Evolutionary conservation across 495 filamentous ascomycete species (phyloP).

Genomic region (Penicillium mononematosum): DNA sequence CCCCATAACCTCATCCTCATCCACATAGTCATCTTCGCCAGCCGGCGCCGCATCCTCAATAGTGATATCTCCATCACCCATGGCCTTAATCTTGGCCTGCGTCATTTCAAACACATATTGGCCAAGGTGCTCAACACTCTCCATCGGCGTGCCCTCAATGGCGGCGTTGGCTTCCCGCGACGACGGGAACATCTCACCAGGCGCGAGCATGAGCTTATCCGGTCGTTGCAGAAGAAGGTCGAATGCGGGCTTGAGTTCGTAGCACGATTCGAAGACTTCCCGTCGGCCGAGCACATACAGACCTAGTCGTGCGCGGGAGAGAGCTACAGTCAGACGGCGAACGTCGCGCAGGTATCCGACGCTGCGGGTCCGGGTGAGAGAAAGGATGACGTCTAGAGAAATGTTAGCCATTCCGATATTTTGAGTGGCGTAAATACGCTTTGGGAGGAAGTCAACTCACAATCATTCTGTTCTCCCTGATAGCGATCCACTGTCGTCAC

Average conservation of each 20-base stretch:
- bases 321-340: conserved; percentile 91
- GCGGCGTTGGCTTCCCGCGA: conserved; percentile 56
- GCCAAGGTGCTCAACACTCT: conserved; percentile 88
- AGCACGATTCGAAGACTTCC: conserved; percentile 84
- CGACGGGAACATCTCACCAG: conserved; percentile 83
- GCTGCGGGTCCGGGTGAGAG: conserved; percentile 79
- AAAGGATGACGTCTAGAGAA: conserved; percentile 79
- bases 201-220: conserved; percentile 75
- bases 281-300: conserved; percentile 91
- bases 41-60: conserved; percentile 36
- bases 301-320: conserved; percentile 88
- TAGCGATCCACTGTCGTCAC: conserved; percentile 98
- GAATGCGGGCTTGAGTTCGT: conserved; percentile 85
- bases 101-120: conserved; percentile 99
- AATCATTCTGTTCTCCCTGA: conserved; percentile 99
- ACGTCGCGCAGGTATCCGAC: conserved; percentile 95
- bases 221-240: conserved; percentile 66
- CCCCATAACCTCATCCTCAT: conserved; percentile 45
- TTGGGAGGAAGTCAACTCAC: conserved; percentile 52
- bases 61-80: conserved; percentile 45
- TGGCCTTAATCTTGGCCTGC: conserved; percentile 69
- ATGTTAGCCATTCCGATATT: conserved; percentile 4
- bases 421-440: neutral
- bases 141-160: conserved; percentile 69
- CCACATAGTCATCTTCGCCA: conserved; percentile 46